Evolutionary conservation across 345 rosid genomes (phyloP), one percentile per base, ranked within the genome.

Genomic region (Populus simonii): DNA sequence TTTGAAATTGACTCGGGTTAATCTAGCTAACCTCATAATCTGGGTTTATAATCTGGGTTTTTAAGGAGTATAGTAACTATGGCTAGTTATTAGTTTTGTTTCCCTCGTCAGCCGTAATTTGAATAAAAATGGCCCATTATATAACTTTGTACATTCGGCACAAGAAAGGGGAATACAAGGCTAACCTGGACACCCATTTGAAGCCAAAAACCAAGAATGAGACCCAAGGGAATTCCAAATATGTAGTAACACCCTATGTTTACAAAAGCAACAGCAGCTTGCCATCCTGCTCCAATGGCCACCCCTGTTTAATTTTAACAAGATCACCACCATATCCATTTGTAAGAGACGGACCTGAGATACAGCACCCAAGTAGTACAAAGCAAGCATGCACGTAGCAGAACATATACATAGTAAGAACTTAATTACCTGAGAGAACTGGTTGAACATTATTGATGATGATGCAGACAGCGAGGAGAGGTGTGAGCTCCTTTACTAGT

Each of bases 261-360:
- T 25, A 73, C 77, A 57, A 53, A 73, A 6, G 81, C 81, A 20
- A 73, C 73, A 3, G 38, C 75, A 55, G 78, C 74, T 61, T 74
- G 82, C 78, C 78, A 75, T 62, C 79, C 83, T 38, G 70, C 78
- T 68, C 82, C 82, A 41, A 80, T 68, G 13, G 82, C 74, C 20
- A 74, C 66, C 4, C 82, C 82, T 74, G 70, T 49, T 29, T 17
- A 0, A 36, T 38, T 13, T 25, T 13, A 67, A 23, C 6, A 11
- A n/a, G 67, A 29, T 67, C 20, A 67, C 68, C 27, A 29, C 27
- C 27, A 63, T 25, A 63, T 63, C n/a, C 63, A 59, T 17, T 11
- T 41, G 47, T 11, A 63, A 63, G 68, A 22, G 63, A 57, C 22
- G 7, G n/a, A 20, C 63, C 25, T 59, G 63, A 8, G 27, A 57